Evolutionary conservation across 139 green algal genomes (phyloP).

Genomic region (Pseudopediastrum boryanum): DNA sequence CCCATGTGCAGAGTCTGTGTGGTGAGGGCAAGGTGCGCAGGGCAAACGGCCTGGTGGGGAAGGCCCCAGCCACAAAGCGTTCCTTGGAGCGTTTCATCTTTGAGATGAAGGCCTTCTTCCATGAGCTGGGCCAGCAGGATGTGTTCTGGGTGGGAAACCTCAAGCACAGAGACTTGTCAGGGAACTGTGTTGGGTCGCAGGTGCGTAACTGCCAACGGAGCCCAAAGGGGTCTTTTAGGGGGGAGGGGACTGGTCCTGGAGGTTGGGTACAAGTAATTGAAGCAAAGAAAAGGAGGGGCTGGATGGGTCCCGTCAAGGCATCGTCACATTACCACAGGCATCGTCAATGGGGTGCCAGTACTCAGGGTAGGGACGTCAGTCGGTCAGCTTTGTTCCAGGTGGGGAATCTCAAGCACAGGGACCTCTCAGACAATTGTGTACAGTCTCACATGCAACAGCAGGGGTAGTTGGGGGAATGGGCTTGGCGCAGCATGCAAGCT

Average conservation of each 20-base stretch:
- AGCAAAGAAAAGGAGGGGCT: too few relatives aligned
- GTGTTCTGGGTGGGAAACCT: slow-evolving; percentile 34
- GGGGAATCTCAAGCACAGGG: too few relatives aligned
- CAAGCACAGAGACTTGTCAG: slow-evolving; percentile 44
- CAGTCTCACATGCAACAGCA: too few relatives aligned
- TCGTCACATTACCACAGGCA: neutral
- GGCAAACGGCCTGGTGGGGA: neutral
- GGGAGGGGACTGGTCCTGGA: too few relatives aligned
- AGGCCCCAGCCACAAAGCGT: slow-evolving; percentile 33
- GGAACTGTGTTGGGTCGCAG: slow-evolving; percentile 37
- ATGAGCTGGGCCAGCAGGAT: slow-evolving; percentile 9
- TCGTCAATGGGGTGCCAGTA: neutral
- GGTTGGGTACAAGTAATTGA: too few relatives aligned
- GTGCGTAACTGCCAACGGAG: slow-evolving; percentile 3
- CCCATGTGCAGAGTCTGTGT: slow-evolving; percentile 25
- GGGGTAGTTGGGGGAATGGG: too few relatives aligned
- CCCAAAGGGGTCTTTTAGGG: too few relatives aligned
- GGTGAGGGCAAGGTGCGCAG: slow-evolving; percentile 20
- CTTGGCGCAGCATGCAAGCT: too few relatives aligned
- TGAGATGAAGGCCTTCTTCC: slow-evolving; percentile 35
- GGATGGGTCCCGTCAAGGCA: neutral
- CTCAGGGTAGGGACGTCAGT: neutral
- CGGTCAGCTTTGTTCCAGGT: neutral
- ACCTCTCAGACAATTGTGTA: too few relatives aligned
- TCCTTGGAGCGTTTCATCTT: slow-evolving; percentile 41